Base-by-base conservation (phyloP, 2,329 filamentous ascomycete genomes). In the Sarocladium brachiariae region DNA sequence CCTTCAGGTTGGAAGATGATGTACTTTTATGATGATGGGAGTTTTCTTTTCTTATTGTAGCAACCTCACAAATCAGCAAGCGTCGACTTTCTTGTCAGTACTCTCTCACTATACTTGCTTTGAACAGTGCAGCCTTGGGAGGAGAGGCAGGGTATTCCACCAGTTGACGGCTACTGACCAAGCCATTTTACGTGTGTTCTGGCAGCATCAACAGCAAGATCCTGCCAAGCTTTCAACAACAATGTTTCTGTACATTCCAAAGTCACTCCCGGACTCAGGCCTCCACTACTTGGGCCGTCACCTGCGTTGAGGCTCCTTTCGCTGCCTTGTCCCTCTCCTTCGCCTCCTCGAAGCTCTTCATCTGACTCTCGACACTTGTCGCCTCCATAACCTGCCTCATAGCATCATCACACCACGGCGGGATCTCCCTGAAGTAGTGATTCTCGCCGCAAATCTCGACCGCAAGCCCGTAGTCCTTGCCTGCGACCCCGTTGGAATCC, bases 401-500 rank as follows among this genome's bases (percentile, higher is more conserved):
- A 1, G 49, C 54, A 34, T 60, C 56, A 14, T 63, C 60, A 39
- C 61, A 63, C 33, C 56, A 59, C 10, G 54, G 53, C 5, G 55
- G 45, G 3, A 55, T 50, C 5, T 57, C 55, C 25, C 62, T 52
- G 49, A 66, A 66, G 51, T 68, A 66, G 50, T 64, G 56, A 24
- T 61, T 62, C 31, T 61, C 59, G 3, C 62, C 60, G 50, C 59
- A 58, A 13, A 64, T 58, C 56, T 65, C 62, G 25, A 64, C 57
- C 1, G 57, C 54, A 3, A 65, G 51, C 31, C 61, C 63, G 45
- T 56, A 56, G 25, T 55, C 55, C n/a, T 55, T 51, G 8, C 55
- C 59, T 13, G 38, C 54, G 16, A 56, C 52, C 4, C 61, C 61
- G 49, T 50, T 52, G 19, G 59, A 56, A 51, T 64, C 62, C 33